Evolutionary conservation across 305 asterid genomes (phyloP), one percentile per base, ranked within the genome.

Genomic region (Andrographis paniculata): DNA sequence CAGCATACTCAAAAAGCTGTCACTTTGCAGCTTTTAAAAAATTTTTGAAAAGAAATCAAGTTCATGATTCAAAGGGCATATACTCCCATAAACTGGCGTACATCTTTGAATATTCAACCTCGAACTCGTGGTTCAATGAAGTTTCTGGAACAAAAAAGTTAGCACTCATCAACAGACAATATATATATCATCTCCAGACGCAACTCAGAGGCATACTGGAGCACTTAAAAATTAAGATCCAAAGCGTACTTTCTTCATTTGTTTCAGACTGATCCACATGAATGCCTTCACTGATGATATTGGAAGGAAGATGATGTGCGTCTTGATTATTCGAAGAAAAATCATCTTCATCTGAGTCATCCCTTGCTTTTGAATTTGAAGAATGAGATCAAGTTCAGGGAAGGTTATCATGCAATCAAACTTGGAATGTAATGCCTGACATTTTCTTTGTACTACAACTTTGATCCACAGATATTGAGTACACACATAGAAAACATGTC

Each of bases 171-270:
- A 53, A 63, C 53, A 52, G 16, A 42, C 53, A 46, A 52, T 57
- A 42, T 15, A 42, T 15, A 50, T 39, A 50, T 14, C 60, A 53
- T 57, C 42, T 49, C 30, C 39, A 53, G 60, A 52, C 58, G 56
- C 21, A 42, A 62, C 37, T 11, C 46, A 33, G 12, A 33, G 45
- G 53, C 64, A 40, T 23, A 24, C 55, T 48, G 37, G 55, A 37
- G 49, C 24, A 58, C 38, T 49, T 48, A 18, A 50, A 52, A 58
- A 24, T 17, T 44, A 68, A 63, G 58, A 48, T 20, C 46, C 67
- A 58, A 57, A 68, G 56, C 78, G 15, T 75, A 78, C 95, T 41
- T 56, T 72, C 70, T 57, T 69, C 78, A 50, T 62, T 59, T 19
- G 42, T 56, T 64, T 66, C 70, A 59, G 63, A 49, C 38, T 67